phyloP scores from a whole-genome alignment of 768 basidiomycete genomes.

The Cystofilobasidium macerans region DNA sequence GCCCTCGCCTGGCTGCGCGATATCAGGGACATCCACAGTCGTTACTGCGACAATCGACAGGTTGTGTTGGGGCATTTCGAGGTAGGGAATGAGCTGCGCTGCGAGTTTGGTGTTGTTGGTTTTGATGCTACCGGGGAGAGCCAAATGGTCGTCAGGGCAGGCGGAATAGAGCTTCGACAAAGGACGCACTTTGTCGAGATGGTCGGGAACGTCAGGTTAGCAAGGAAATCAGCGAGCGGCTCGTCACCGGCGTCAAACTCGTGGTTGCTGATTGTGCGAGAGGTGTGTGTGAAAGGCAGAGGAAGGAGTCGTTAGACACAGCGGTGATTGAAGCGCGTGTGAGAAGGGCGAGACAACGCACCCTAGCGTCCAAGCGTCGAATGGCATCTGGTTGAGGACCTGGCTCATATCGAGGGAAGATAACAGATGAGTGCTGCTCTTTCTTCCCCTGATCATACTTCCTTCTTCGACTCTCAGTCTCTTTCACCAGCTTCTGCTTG shows the following conservation, averaged over 20 bases:
- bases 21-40: slow-evolving; percentile 40
- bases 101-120: slow-evolving; percentile 36
- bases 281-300: too few relatives aligned
- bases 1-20: slow-evolving; percentile 37
- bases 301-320: not conserved
- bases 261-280: slow-evolving; percentile 30
- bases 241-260: slow-evolving; percentile 45
- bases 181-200: slow-evolving; percentile 37
- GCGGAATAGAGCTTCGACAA: too few relatives aligned
- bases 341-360: not conserved
- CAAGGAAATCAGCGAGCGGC: slow-evolving; percentile 34
- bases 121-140: too few relatives aligned
- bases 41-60: slow-evolving; percentile 44
- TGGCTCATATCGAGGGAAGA: too few relatives aligned
- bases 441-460: too few relatives aligned
- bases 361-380: slow-evolving; percentile 44
- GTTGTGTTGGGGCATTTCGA: slow-evolving; percentile 39
- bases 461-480: too few relatives aligned
- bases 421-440: too few relatives aligned
- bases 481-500: too few relatives aligned
- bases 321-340: not conserved
- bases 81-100: slow-evolving; percentile 41
- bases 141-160: too few relatives aligned
- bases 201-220: slow-evolving; percentile 44
- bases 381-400: slow-evolving; percentile 43